Percentiles rank a stretch among this genome's conserved stretches.
phyloP scores from a whole-genome alignment of 257 asterid species.

The Ligustrum vulgare region DNA sequence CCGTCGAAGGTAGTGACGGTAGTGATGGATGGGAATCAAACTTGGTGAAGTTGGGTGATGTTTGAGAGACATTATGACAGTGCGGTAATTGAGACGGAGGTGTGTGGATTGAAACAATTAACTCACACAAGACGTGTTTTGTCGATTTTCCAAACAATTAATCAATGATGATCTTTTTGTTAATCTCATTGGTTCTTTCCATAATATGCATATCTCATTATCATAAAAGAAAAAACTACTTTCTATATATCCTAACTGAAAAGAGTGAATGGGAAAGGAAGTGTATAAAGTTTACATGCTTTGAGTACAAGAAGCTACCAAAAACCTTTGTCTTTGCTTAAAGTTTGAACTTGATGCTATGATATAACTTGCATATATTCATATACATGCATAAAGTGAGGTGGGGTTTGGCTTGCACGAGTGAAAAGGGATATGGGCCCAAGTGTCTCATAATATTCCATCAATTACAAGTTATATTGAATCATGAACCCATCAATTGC shows the following conservation, averaged over 20 bases:
- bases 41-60: too few species aligned
- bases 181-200: slow-evolving; percentile 32
- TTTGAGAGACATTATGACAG: too few species aligned
- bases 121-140: too few species aligned
- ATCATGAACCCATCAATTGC: slow-evolving; percentile 39
- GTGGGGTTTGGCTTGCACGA: slow-evolving; percentile 67
- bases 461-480: slow-evolving; percentile 52
- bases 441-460: slow-evolving; percentile 48
- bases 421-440: slow-evolving; percentile 54
- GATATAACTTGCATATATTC: slow-evolving; percentile 35
- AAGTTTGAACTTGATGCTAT: slow-evolving; percentile 50
- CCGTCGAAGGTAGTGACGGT: too few species aligned
- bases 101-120: too few species aligned
- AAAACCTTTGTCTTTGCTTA: slow-evolving; percentile 56
- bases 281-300: slow-evolving; percentile 31
- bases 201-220: slow-evolving; percentile 22
- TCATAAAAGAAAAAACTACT: slow-evolving; percentile 39
- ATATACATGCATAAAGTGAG: slow-evolving; percentile 34
- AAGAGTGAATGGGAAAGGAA: slow-evolving; percentile 14
- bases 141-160: too few species aligned
- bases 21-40: too few species aligned
- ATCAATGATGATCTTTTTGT: slow-evolving; percentile 36
- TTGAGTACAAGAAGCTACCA: slow-evolving; percentile 54
- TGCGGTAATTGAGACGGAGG: too few species aligned
- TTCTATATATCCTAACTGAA: slow-evolving; percentile 23